Conservation (phyloP, 2,329 filamentous ascomycete species). For the Arthrocladium fulminans region DNA sequence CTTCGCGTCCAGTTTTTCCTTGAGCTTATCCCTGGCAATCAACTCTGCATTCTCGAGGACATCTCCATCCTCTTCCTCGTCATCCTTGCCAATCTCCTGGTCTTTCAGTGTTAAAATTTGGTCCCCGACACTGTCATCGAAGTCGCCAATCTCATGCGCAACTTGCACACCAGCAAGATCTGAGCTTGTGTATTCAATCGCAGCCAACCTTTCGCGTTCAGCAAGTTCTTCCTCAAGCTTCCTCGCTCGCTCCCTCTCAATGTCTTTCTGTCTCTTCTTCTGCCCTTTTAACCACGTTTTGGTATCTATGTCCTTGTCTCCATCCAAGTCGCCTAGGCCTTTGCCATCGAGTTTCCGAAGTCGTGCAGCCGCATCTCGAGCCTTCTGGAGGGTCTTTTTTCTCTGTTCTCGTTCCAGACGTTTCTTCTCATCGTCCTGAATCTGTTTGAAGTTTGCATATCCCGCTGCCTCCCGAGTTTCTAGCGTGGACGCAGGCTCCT, state of each 20-base stretch:
- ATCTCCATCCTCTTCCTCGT: constrained; percentile 76
- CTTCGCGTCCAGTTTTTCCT: constrained; percentile 71
- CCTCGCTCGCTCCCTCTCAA: constrained; percentile 63
- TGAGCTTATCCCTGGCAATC: constrained; percentile 34
- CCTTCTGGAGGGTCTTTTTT: constrained; percentile 75
- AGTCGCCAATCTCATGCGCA: constrained; percentile 72
- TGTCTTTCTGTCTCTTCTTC: constrained; percentile 91
- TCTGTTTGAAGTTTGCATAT: constrained; percentile 45
- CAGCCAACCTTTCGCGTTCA: constrained; percentile 60
- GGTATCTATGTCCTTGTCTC: constrained; percentile 57
- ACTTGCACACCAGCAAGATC: constrained; percentile 88
- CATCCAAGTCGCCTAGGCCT: constrained; percentile 66
- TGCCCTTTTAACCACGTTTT: constrained; percentile 78
- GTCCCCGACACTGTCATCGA: constrained; percentile 57
- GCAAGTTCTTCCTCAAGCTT: constrained; percentile 66
- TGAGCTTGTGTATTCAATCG: constrained; percentile 70
- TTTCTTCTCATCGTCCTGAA: constrained; percentile 62
- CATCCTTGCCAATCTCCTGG: constrained; percentile 54
- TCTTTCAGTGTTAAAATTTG: constrained; percentile 95
- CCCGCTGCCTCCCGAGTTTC: constrained; percentile 51
- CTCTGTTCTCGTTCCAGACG: constrained; percentile 60
- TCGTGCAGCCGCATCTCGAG: constrained; percentile 72
- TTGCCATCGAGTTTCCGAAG: constrained; percentile 69
- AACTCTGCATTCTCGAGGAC: constrained; percentile 53
- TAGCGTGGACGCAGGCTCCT: constrained; percentile 70